A percentile compares a stretch with the other conserved stretches of the same genome.
phyloP scores from a whole-genome alignment of 2,329 filamentous ascomycete genomes.

The Pseudocercospora crystallina region DNA sequence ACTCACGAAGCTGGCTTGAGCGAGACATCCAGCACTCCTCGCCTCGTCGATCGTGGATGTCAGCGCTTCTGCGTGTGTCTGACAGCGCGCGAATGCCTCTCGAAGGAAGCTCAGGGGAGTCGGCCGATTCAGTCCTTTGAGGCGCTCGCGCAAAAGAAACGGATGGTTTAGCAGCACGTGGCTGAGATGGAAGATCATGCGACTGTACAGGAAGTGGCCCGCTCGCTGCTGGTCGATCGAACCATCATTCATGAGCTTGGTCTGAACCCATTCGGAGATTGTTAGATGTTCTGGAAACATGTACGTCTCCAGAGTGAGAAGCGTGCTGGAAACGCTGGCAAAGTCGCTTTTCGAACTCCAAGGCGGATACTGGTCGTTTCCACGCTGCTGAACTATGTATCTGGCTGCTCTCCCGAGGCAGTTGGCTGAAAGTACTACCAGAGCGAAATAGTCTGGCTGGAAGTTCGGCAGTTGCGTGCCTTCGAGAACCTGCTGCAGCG shows the following conservation, averaged over 20 bases:
- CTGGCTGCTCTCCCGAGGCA: neutral
- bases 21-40: neutral
- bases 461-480: neutral
- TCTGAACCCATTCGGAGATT: slow-evolving; percentile 3
- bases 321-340: neutral
- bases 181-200: slow-evolving; percentile 5
- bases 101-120: neutral
- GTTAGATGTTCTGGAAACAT: neutral
- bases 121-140: neutral
- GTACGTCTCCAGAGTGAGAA: slow-evolving; percentile 6
- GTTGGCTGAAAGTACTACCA: neutral
- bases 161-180: slow-evolving; percentile 14
- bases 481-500: slow-evolving; percentile 5
- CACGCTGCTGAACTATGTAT: neutral
- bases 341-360: neutral
- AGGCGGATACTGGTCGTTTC: neutral
- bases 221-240: slow-evolving; percentile 6
- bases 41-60: neutral
- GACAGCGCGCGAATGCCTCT: neutral
- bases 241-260: slow-evolving; percentile 5
- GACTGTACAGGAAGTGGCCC: slow-evolving; percentile 10
- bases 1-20: neutral
- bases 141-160: slow-evolving; percentile 1
- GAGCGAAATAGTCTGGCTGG: slow-evolving; percentile 3
- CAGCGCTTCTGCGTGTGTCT: neutral